Conservation (phyloP, 2,329 filamentous ascomycete genomes). For the Paramyrothecium roridum region DNA sequence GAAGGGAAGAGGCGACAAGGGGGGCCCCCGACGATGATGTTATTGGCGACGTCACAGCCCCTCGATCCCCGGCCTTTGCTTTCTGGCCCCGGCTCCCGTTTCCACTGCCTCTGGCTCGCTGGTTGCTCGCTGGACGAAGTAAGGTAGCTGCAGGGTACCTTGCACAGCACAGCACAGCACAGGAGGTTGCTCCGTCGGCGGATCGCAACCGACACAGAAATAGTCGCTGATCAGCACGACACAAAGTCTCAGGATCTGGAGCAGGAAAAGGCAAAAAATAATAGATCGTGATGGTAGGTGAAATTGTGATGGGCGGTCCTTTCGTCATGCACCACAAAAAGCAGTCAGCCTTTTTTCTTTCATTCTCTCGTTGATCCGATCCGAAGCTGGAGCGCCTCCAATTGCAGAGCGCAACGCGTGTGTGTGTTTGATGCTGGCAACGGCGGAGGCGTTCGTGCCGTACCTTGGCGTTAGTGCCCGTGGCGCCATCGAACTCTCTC, state of each 20-base stretch:
- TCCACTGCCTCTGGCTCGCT: not conserved
- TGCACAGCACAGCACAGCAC: not conserved
- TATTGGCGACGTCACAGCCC: conserved; percentile 3
- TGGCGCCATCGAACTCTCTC: not conserved
- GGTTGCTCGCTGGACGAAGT: not conserved
- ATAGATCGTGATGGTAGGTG: not conserved
- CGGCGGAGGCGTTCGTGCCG: not conserved
- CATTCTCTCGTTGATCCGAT: not conserved
- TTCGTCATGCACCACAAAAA: not conserved
- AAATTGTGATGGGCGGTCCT: not conserved
- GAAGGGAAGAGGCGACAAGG: not conserved
- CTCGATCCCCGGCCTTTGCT: not conserved
- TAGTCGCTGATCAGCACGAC: not conserved
- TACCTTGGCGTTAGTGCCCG: not conserved
- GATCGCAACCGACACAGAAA: not conserved
- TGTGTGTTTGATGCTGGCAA: not conserved
- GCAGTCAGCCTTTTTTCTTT: not conserved
- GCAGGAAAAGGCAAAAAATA: not conserved
- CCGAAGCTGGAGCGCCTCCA: too few species aligned
- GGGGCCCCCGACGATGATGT: conserved; percentile 1
- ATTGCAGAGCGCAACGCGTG: too few species aligned
- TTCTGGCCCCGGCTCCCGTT: not conserved
- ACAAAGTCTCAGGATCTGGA: not conserved
- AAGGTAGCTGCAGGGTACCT: too few species aligned
- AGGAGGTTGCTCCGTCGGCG: too few species aligned